These are phyloP conservation scores for Stentor roeselii DNA, from an alignment of 73 alveolate genomes.

Conservation along the genomic window DNA sequence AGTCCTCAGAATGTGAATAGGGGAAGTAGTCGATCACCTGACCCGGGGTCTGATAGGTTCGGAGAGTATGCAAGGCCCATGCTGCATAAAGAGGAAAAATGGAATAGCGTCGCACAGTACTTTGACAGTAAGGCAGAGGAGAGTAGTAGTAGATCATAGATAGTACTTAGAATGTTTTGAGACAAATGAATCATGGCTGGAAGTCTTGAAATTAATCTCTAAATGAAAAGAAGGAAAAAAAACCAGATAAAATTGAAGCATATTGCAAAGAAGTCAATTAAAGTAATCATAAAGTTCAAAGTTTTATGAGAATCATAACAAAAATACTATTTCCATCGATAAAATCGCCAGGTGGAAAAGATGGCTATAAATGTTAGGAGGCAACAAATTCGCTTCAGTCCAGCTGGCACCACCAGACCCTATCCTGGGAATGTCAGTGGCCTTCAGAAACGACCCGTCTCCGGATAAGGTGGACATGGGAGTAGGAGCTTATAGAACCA, in stretches of 20 bases:
- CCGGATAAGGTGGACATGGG: conserved; percentile 83
- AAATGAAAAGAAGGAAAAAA: no score
- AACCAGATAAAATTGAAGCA: no score
- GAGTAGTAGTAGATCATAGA: no score
- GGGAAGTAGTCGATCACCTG: background rate
- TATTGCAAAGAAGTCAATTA: no score
- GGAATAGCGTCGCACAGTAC: background rate
- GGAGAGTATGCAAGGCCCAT: background rate
- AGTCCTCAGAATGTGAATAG: no score
- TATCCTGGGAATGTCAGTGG: conserved; percentile 75
- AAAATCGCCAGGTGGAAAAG: no score
- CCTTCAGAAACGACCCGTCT: conserved; percentile 74
- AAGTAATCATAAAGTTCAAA: no score
- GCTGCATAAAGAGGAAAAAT: background rate
- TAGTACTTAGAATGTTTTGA: no score
- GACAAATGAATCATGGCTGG: no score
- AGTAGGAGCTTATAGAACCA: conserved; percentile 94
- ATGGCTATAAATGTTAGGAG: conserved; percentile 15
- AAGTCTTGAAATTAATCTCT: no score
- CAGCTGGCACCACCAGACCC: conserved; percentile 91
- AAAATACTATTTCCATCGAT: no score
- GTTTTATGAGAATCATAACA: no score
- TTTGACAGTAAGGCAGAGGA: background rate
- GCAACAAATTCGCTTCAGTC: conserved; percentile 61
- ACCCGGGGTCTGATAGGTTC: background rate